Conservation (phyloP, 23 red algal genomes). For the Gracilaria caudata region DNA sequence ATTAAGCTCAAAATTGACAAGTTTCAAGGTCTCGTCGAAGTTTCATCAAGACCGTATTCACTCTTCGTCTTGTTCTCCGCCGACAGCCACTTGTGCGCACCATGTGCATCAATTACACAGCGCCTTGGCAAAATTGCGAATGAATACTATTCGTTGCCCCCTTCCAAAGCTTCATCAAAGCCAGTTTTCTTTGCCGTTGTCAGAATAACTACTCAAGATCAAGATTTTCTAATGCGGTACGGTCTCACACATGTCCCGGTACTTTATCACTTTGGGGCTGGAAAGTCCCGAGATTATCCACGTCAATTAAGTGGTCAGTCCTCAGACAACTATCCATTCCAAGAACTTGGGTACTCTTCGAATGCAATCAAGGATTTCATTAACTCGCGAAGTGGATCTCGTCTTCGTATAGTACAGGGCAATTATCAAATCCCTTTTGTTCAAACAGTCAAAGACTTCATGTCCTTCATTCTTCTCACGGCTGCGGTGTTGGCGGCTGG, state of each 20-base stretch:
- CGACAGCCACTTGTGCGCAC: slow-evolving; percentile 40
- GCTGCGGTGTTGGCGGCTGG: not conserved
- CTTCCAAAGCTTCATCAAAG: slow-evolving; percentile 19
- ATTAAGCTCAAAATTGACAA: slow-evolving; percentile 16
- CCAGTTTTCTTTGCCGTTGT: slow-evolving; percentile 62
- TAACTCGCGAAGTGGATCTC: slow-evolving; percentile 45
- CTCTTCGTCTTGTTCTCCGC: slow-evolving; percentile 63
- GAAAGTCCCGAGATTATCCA: slow-evolving; percentile 35
- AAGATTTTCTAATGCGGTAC: slow-evolving; percentile 40
- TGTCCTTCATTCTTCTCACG: slow-evolving; percentile 29
- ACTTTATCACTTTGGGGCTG: slow-evolving; percentile 47
- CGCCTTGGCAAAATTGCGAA: slow-evolving; percentile 7
- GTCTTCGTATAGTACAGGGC: slow-evolving; percentile 41
- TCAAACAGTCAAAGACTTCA: slow-evolving; percentile 18
- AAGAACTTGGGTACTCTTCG: slow-evolving; percentile 21
- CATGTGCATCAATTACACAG: slow-evolving; percentile 34
- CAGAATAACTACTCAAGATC: slow-evolving; percentile 31
- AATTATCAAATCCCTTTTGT: slow-evolving; percentile 78
- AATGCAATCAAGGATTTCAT: slow-evolving; percentile 58
- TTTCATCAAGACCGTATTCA: slow-evolving; percentile 40
- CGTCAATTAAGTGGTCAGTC: slow-evolving; percentile 31
- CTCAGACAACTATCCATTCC: slow-evolving; percentile 19
- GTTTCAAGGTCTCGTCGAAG: slow-evolving; percentile 44
- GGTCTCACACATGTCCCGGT: slow-evolving; percentile 65
- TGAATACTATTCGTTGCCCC: slow-evolving; percentile 21